Evolutionary conservation across 768 basidiomycete genomes (phyloP).

Genomic region (Xerocomus potaroensis): DNA sequence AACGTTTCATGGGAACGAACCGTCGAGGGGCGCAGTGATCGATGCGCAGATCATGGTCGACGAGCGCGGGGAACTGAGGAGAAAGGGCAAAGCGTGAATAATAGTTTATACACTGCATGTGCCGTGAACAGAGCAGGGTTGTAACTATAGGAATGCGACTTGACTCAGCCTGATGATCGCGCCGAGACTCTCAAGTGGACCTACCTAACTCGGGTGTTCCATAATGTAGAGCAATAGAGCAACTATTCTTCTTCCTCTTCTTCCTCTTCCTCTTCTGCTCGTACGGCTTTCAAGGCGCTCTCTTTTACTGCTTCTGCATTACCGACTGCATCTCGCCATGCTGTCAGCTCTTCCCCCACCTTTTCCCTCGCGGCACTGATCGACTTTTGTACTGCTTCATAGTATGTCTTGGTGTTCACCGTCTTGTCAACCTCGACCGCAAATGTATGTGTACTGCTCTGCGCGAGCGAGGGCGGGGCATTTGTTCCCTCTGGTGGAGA

Average conservation of each 20-base stretch:
- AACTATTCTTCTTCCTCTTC: constrained; percentile 36
- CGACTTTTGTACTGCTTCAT: constrained; percentile 43
- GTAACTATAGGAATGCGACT: too few relatives aligned
- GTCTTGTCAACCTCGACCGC: constrained; percentile 18
- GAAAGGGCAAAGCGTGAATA: constrained; percentile 38
- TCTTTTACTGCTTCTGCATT: constrained; percentile 62
- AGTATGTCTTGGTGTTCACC: constrained; percentile 34
- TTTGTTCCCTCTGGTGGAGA: constrained; percentile 18
- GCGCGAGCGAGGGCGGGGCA: constrained; percentile 17
- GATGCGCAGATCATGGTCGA: constrained; percentile 53
- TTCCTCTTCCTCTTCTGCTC: constrained; percentile 45
- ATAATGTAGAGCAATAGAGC: not conserved
- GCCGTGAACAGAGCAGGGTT: too few relatives aligned
- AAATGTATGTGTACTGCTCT: constrained; percentile 25
- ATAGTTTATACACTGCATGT: not conserved
- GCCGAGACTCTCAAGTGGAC: too few relatives aligned
- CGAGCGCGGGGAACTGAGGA: constrained; percentile 44
- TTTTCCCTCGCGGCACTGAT: constrained; percentile 49
- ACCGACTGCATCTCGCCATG: constrained; percentile 71
- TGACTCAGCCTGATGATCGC: too few relatives aligned
- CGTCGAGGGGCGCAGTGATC: constrained; percentile 53
- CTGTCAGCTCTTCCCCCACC: constrained; percentile 65
- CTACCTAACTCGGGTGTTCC: too few relatives aligned
- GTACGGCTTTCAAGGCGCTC: constrained; percentile 37
- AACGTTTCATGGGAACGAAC: constrained; percentile 50